Conservation (phyloP, 371 early-diverging fungal species). For the Dinochytrium kinnereticum region DNA sequence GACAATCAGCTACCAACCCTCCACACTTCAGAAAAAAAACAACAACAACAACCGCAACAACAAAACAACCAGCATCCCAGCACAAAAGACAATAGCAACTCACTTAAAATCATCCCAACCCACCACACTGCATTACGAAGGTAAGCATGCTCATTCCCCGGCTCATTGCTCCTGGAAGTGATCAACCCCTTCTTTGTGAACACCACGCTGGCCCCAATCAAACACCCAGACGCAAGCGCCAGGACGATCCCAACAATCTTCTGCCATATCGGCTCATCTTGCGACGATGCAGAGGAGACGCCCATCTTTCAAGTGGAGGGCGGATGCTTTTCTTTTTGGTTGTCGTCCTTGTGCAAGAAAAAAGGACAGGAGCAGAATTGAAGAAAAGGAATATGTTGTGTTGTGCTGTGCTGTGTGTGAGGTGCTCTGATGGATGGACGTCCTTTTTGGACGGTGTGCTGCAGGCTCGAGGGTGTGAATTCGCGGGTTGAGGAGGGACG, state of each 20-base stretch:
- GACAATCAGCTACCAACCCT: too few relatives aligned
- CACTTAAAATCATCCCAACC: constrained; percentile 86
- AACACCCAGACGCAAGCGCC: constrained; percentile 79
- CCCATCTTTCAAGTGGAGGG: too few relatives aligned
- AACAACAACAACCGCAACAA: neutral
- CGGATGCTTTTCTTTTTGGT: too few relatives aligned
- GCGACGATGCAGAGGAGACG: neutral
- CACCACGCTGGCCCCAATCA: constrained; percentile 92
- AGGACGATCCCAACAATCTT: constrained; percentile 53
- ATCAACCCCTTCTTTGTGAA: constrained; percentile 92
- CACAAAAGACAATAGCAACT: constrained; percentile 17
- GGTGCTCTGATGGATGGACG: too few relatives aligned
- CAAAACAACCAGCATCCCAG: neutral
- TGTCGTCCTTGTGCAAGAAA: too few relatives aligned
- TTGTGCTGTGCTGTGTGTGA: too few relatives aligned
- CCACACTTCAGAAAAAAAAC: too few relatives aligned
- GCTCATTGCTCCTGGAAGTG: neutral
- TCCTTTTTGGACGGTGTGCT: too few relatives aligned
- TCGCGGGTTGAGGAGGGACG: too few relatives aligned
- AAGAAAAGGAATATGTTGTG: too few relatives aligned
- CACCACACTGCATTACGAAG: constrained; percentile 89
- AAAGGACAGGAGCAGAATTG: too few relatives aligned
- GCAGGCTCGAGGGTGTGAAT: too few relatives aligned
- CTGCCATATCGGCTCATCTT: constrained; percentile 38
- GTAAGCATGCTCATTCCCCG: constrained; percentile 66